Percentiles rank a stretch among this genome's conserved stretches.
phyloP scores from a whole-genome alignment of 1,139 yeast species.

The Suhomyces guaymorum region DNA sequence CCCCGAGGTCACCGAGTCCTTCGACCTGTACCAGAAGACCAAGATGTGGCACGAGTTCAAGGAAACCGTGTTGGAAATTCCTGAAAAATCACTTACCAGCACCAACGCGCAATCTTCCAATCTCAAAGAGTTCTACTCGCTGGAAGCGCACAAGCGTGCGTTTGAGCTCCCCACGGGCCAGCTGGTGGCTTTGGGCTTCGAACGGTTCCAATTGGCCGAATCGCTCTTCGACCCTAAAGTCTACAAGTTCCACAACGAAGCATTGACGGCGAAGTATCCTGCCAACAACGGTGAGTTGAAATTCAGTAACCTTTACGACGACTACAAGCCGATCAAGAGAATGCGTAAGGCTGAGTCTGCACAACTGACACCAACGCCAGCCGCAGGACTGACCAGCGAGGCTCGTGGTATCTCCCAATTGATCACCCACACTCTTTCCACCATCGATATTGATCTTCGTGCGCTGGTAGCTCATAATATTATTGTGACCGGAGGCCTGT shows the following conservation, averaged over 20 bases:
- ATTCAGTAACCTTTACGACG: conserved; percentile 47
- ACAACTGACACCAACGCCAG: conserved; percentile 43
- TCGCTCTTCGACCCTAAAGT: conserved; percentile 67
- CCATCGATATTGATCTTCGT: conserved; percentile 83
- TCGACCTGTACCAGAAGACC: conserved; percentile 36
- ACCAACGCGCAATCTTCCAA: conserved; percentile 20
- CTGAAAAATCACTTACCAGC: conserved; percentile 39
- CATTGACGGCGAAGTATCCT: conserved; percentile 30
- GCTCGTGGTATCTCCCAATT: conserved; percentile 64
- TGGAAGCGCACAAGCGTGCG: conserved; percentile 45
- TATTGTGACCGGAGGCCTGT: conserved; percentile 86
- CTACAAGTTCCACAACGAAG: conserved; percentile 33
- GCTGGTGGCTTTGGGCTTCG: conserved; percentile 43
- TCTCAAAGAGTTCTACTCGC: conserved; percentile 32
- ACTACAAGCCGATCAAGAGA: conserved; percentile 73
- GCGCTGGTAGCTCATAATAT: conserved; percentile 91
- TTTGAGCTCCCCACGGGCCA: conserved; percentile 82
- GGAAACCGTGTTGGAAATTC: conserved; percentile 61
- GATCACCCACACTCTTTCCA: conserved; percentile 66
- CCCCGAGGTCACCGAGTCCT: conserved; percentile 39
- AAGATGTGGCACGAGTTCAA: conserved; percentile 59
- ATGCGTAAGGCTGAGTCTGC: conserved; percentile 46
- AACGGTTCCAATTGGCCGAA: conserved; percentile 72
- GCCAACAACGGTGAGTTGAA: conserved; percentile 39
- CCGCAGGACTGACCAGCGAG: conserved; percentile 17